phyloP scores from a whole-genome alignment of 2,329 filamentous ascomycete genomes.

The Xylaria sp. region DNA sequence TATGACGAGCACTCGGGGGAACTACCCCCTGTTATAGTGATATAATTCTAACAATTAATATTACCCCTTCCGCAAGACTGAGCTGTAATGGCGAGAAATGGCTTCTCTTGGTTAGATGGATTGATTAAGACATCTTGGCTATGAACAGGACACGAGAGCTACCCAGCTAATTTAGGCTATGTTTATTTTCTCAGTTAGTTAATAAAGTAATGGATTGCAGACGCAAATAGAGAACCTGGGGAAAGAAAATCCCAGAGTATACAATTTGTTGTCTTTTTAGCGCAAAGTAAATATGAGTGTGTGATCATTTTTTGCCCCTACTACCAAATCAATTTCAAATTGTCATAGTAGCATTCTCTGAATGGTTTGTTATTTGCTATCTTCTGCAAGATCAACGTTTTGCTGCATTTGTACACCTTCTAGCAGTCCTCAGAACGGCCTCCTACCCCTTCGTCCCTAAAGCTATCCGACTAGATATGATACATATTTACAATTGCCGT shows the following conservation, averaged over 20 bases:
- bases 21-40: background rate
- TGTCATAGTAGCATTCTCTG: too few relatives aligned
- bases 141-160: background rate
- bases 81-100: background rate
- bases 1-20: background rate
- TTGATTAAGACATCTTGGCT: background rate
- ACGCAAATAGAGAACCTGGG: background rate
- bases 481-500: conserved; percentile 31
- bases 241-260: background rate
- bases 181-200: background rate
- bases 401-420: conserved; percentile 10
- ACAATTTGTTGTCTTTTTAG: background rate
- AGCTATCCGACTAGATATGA: conserved; percentile 15
- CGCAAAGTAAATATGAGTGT: too few relatives aligned
- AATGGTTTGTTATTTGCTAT: conserved; percentile 24
- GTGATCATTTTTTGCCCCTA: background rate
- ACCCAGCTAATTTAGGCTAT: background rate
- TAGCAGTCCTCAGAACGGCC: background rate
- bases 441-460: conserved; percentile 1
- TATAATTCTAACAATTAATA: background rate
- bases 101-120: background rate
- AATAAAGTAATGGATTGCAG: background rate
- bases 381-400: conserved; percentile 8
- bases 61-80: background rate
- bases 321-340: background rate